Evolutionary conservation across 129 eudicot genomes (phyloP), one percentile per base, ranked within the genome.

Genomic region (Lactuca saligna): DNA sequence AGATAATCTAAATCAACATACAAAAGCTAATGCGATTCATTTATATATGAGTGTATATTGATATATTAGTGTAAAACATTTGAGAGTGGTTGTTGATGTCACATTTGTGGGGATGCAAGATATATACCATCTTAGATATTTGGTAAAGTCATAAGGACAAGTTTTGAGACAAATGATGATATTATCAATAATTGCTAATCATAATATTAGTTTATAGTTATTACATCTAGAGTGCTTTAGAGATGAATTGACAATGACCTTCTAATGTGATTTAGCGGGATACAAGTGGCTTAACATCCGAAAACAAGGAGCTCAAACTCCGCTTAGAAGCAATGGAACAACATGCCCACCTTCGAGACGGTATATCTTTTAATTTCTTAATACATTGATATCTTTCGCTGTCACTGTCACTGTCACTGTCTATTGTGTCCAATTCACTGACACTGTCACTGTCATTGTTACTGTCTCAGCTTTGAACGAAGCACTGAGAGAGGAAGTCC

Each of bases 251-350:
- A 48, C 17, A 67, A 35, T 15, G 0, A 16, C 16, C 59, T 13
- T 37, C 35, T 60, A 15, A 59, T 83, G 49, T 72, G 29, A 72
- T 81, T 79, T 83, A 91, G 97, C 81, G 96, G 61, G 96, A 91
- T 59, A 84, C 94, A 3, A 58, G 75, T 55, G 96, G 87, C 32
- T 77, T 88, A 85, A 91, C 94, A 15, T 54, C 82, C 37, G 96
- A 88, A 85, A 91, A 91, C 88, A 91, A 84, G 83, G 96, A 88
- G 76, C 97, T 91, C 35, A 86, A 80, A 75, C 77, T 91, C 29
- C 85, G 95, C 29, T 75, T 91, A 71, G 91, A 91, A 75, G 90
- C 97, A 57, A 46, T 91, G 89, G 96, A 91, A 80, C 97, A 91
- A 42, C 91, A 88, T 68, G 97, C 96, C 14, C 88, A 78, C 46